Percentiles rank a stretch among this genome's conserved stretches.
Evolutionary conservation across 345 rosid species (phyloP).

Genomic region (Stellera chamaejasme): DNA sequence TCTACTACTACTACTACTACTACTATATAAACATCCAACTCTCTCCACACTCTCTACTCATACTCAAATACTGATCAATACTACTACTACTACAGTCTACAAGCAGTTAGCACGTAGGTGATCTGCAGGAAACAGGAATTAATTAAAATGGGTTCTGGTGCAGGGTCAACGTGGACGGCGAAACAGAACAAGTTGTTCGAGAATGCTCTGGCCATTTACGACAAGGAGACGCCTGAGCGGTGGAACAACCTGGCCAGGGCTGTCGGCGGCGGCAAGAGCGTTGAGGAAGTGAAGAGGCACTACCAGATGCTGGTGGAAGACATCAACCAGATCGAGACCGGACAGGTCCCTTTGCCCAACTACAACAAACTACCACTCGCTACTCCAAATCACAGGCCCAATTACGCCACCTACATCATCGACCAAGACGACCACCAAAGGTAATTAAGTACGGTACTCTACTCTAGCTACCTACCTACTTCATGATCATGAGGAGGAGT

Average conservation of each 20-base stretch:
- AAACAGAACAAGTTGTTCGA: constrained; percentile 49
- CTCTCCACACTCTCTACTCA: constrained; percentile 9
- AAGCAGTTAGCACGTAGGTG: no score
- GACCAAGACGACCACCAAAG: constrained; percentile 33
- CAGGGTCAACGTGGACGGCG: constrained; percentile 33
- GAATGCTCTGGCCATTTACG: constrained; percentile 36
- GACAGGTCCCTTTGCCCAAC: constrained; percentile 37
- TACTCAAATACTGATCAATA: neutral
- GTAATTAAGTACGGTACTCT: no score
- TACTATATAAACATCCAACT: constrained; percentile 20
- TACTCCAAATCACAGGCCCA: constrained; percentile 2
- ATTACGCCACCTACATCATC: no score
- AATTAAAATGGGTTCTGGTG: constrained; percentile 25
- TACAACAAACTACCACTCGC: constrained; percentile 26
- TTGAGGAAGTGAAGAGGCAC: constrained; percentile 30
- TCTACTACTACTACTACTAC: neutral
- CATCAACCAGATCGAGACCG: constrained; percentile 36
- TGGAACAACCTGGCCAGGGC: constrained; percentile 47
- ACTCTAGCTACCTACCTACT: no score
- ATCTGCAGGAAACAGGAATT: no score
- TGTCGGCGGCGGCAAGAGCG: constrained; percentile 29
- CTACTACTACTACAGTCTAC: no score
- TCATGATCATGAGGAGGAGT: no score
- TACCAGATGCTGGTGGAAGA: constrained; percentile 41
- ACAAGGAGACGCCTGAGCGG: constrained; percentile 40